These are phyloP conservation scores for Tephrocybe sp. DNA, from an alignment of 768 basidiomycete genomes.

Conservation along the genomic window DNA sequence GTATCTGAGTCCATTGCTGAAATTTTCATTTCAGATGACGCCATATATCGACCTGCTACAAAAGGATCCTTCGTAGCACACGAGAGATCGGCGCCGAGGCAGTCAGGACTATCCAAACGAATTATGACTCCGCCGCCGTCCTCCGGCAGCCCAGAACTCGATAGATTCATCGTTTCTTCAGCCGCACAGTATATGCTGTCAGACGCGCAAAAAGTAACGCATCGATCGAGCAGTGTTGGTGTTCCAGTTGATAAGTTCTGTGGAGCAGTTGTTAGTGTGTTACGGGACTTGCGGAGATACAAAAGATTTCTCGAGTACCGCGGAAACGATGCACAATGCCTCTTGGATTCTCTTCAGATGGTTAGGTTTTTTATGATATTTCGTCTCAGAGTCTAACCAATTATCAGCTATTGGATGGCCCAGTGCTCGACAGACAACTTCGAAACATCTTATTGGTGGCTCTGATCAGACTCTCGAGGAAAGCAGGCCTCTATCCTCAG, in stretches of 20 bases:
- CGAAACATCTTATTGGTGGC: not conserved
- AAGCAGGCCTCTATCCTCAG: not conserved
- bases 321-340: not conserved
- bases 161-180: not conserved
- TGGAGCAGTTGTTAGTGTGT: not conserved
- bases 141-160: not conserved
- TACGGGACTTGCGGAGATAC: not conserved
- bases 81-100: not conserved
- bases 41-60: not conserved
- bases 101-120: not conserved
- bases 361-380: not conserved
- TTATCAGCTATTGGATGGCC: not conserved
- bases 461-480: not conserved
- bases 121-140: not conserved
- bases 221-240: not conserved
- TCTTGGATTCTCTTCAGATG: slow-evolving; percentile 1
- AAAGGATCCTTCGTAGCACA: not conserved
- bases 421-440: not conserved
- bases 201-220: no score
- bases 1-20: not conserved
- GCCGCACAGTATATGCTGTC: not conserved
- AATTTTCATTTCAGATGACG: not conserved
- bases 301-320: not conserved
- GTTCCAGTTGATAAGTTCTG: not conserved
- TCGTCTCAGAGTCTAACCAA: no score